Conservation (phyloP, 2,329 filamentous ascomycete genomes). For the Drechslerella coelobrocha region DNA sequence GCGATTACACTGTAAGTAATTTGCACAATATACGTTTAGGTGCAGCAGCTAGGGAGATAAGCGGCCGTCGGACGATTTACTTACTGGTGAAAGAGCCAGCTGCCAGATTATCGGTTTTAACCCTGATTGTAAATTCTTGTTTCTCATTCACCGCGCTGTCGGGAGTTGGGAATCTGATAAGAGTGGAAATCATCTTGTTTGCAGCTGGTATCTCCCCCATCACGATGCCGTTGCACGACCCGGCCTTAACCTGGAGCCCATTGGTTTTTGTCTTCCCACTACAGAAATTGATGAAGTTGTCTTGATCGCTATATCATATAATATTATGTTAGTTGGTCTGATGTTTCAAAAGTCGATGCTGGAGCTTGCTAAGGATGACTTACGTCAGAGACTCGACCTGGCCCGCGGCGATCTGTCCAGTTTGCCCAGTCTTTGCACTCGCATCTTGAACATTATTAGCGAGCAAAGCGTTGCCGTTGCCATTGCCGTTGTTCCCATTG, state of each 20-base stretch:
- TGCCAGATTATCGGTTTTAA: conserved; percentile 64
- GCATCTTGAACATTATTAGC: conserved; percentile 63
- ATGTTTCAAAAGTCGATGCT: background rate
- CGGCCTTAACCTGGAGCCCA: conserved; percentile 65
- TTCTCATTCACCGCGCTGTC: conserved; percentile 62
- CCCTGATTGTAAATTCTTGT: conserved; percentile 64
- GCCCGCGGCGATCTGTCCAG: conserved; percentile 59
- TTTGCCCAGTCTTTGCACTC: conserved; percentile 63
- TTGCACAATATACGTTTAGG: background rate
- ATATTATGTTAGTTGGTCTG: conserved; percentile 53
- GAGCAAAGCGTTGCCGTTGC: conserved; percentile 53
- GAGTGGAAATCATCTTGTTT: conserved; percentile 66
- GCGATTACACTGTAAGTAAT: conserved; percentile 7
- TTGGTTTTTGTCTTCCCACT: conserved; percentile 66
- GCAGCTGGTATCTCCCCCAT: conserved; percentile 67
- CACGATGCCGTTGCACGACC: conserved; percentile 71
- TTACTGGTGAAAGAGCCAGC: conserved; percentile 67
- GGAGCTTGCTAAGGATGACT: conserved; percentile 53
- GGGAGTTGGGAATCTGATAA: conserved; percentile 65
- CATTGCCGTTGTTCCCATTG: conserved; percentile 50
- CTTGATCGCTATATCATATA: conserved; percentile 61
- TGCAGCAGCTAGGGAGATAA: background rate
- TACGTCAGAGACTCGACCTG: conserved; percentile 65
- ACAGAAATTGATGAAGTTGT: conserved; percentile 72
- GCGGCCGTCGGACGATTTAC: conserved; percentile 5